phyloP scores from a whole-genome alignment of 2,329 filamentous ascomycete species.

The Thyridium curvatum region DNA sequence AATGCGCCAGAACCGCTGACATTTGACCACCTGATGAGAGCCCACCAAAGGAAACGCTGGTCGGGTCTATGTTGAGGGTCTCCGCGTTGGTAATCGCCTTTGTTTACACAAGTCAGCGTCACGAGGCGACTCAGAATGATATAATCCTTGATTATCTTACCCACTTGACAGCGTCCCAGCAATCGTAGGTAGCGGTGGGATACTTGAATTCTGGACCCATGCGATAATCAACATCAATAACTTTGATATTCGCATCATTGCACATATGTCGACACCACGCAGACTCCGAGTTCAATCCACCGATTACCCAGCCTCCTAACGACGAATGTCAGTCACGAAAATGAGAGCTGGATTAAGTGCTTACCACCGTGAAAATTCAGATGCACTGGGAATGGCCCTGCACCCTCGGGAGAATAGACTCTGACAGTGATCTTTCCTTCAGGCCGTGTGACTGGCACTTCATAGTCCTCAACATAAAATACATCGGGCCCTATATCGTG shows the following conservation, averaged over 20 bases:
- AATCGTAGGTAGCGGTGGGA: constrained; percentile 16
- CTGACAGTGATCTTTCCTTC: constrained; percentile 15
- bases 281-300: constrained; percentile 15
- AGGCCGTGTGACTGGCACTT: constrained; percentile 17
- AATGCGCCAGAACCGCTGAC: constrained; percentile 24
- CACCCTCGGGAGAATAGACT: constrained; percentile 17
- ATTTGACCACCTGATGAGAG: constrained; percentile 18
- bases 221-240: constrained; percentile 20
- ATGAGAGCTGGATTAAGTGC: neutral
- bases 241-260: constrained; percentile 15
- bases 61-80: constrained; percentile 9
- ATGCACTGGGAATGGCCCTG: constrained; percentile 17
- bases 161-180: constrained; percentile 22
- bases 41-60: constrained; percentile 15
- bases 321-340: neutral
- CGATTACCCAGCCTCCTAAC: constrained; percentile 17
- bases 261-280: constrained; percentile 20
- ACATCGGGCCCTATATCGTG: too few species aligned
- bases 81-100: constrained; percentile 1
- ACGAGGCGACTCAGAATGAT: too few species aligned
- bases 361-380: constrained; percentile 17
- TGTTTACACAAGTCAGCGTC: too few species aligned
- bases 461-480: neutral
- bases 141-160: constrained; percentile 5
- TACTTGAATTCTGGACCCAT: constrained; percentile 17